Evolutionary conservation across 2,329 filamentous ascomycete genomes (phyloP).

Genomic region (Nakataea oryzae): DNA sequence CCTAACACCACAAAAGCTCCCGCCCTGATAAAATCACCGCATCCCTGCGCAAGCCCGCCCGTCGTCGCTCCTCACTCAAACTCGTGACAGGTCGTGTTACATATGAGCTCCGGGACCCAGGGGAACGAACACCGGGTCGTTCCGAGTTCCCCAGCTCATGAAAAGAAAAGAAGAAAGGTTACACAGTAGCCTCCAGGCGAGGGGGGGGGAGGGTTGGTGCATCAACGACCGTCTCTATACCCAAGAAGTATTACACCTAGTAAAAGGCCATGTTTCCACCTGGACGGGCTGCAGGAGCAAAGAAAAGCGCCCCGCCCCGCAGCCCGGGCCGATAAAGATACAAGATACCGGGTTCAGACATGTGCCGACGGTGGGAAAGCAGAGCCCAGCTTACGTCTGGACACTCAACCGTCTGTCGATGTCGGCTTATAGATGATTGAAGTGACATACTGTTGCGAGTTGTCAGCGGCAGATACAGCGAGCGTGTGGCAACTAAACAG

Average conservation of each 20-base stretch:
- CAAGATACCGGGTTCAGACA: background rate
- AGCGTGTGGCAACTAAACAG: background rate
- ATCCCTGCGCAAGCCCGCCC: background rate
- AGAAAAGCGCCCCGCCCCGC: background rate
- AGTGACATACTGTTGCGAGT: slow-evolving; percentile 67
- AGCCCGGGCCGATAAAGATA: background rate
- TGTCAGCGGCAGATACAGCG: slow-evolving; percentile 3
- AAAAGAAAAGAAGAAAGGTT: background rate
- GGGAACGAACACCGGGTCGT: background rate
- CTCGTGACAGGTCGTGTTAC: background rate
- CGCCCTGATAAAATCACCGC: background rate
- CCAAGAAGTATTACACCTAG: background rate
- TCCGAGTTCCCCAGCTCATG: background rate
- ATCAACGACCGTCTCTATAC: background rate
- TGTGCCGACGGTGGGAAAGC: background rate
- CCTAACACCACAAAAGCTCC: background rate
- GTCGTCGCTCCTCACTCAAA: background rate
- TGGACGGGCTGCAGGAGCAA: background rate
- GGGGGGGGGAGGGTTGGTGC: too few species aligned
- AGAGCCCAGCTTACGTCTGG: background rate
- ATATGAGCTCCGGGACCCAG: background rate
- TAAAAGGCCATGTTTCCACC: background rate
- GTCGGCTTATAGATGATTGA: slow-evolving; percentile 97
- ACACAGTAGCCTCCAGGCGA: background rate
- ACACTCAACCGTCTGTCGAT: background rate